Evolutionary conservation across 768 basidiomycete species (phyloP), one percentile per base, ranked within the genome.

Genomic region (Xanthoconium purpureum): DNA sequence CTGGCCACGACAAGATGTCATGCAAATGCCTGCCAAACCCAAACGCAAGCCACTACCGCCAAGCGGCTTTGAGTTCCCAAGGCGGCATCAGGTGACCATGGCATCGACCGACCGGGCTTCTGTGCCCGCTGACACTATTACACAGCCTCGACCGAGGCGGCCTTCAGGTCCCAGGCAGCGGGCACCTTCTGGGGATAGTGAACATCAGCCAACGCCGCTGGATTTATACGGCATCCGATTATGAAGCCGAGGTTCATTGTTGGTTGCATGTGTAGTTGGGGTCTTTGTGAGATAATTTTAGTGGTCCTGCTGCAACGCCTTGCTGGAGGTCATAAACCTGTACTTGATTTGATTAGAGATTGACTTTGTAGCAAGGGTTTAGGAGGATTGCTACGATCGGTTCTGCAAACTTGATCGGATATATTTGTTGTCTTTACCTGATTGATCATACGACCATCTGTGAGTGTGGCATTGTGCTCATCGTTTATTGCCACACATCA

Each of bases 1-100:
- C 35, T 84, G 84, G 84, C 84, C 83, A 37, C 77, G 79, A 20
- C 61, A 65, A 12, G 76, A 84, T 59, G 42, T 65, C 39, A 64
- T 71, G 68, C 59, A 65, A 44, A 57, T 57, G 28, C 66, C 74
- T 47, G 54, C 57, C 53, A 64, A 55, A 28, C 32, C 33, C 20
- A 67, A 43, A 40, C 52, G 52, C 47, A 60, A 42, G 45, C 13
- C 56, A n/a, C 54, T 56, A 6, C 61, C 66, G 6, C 57, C 65
- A 24, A 64, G 57, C 12, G 49, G 64, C 2, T 66, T 52, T 24
- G 66, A 66, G 47, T 72, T 72, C 40, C 70, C 70, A 33, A 18
- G 28, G 5, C 24, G 39, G 20, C 52, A 52, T 7, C 14, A n/a
- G 24, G 39, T 18, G 18, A 18, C 44, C 3, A 39, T 38, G n/a